Conservation (phyloP, 2,329 filamentous ascomycete species). For the Penicillium sp. region DNA sequence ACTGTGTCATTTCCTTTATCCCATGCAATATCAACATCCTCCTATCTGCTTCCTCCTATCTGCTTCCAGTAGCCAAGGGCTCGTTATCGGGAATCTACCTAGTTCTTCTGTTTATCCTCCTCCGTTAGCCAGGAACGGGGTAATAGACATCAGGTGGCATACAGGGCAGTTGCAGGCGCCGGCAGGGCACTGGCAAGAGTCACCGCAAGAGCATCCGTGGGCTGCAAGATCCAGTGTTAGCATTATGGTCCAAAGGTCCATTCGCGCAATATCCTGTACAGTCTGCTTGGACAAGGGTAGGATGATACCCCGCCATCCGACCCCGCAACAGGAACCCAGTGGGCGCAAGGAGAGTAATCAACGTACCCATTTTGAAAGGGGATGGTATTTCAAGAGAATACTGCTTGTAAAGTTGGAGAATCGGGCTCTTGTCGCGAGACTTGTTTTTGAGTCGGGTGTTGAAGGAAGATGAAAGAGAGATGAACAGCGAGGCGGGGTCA, state of each 20-base stretch:
- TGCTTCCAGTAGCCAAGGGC: not conserved
- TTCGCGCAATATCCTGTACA: constrained; percentile 8
- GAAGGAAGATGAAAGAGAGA: constrained; percentile 9
- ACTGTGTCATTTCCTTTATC: not conserved
- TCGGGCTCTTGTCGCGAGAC: not conserved
- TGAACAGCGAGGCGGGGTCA: constrained; percentile 6
- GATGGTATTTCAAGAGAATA: constrained; percentile 12
- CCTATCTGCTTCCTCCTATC: not conserved
- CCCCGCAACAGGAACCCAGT: constrained; percentile 6
- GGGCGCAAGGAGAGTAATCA: not conserved
- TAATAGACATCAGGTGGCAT: constrained; percentile 23
- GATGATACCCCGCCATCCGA: constrained; percentile 15
- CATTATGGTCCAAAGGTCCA: not conserved
- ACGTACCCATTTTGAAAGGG: constrained; percentile 17
- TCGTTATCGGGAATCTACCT: not conserved
- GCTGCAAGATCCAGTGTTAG: constrained; percentile 21
- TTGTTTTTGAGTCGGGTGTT: not conserved
- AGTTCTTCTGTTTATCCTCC: constrained; percentile 10
- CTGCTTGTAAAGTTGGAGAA: not conserved
- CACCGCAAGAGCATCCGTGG: constrained; percentile 48
- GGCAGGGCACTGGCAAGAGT: constrained; percentile 48
- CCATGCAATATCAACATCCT: constrained; percentile 3
- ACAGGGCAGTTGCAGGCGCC: constrained; percentile 48
- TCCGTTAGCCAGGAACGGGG: constrained; percentile 1
- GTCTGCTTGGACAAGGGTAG: not conserved